Conservation (phyloP, 202 grass and related monocot genomes). For the Zizania palustris region DNA sequence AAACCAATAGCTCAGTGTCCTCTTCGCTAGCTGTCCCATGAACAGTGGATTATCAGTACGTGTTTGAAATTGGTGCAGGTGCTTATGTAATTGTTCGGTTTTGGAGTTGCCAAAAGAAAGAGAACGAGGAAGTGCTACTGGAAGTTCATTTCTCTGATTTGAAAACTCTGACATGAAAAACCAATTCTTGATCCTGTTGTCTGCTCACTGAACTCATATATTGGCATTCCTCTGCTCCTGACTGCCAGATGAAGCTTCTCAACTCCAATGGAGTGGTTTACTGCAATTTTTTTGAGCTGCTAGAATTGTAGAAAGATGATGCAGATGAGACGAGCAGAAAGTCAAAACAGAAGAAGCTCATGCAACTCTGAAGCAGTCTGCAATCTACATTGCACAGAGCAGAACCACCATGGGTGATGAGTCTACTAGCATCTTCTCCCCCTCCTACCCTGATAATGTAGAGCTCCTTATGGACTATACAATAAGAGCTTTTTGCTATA, state of each 20-base stretch:
- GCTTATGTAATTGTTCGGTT: slow-evolving; percentile 42
- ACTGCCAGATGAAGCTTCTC: not conserved
- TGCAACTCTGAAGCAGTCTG: slow-evolving; percentile 28
- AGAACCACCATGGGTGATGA: slow-evolving; percentile 9
- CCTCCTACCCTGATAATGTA: slow-evolving; percentile 25
- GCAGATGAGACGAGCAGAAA: slow-evolving; percentile 17
- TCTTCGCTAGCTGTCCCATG: not conserved
- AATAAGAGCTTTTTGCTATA: too few species aligned
- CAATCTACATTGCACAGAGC: slow-evolving; percentile 35
- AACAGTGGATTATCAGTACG: slow-evolving; percentile 17
- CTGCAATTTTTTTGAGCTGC: not conserved
- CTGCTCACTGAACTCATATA: not conserved
- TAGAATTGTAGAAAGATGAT: slow-evolving; percentile 3
- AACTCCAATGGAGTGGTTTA: not conserved
- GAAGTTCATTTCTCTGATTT: slow-evolving; percentile 27
- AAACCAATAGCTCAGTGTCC: slow-evolving; percentile 15
- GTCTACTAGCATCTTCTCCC: slow-evolving; percentile 14
- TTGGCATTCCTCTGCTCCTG: not conserved
- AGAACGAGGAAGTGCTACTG: not conserved
- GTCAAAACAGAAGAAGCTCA: not conserved
- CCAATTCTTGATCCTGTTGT: not conserved
- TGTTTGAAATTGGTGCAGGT: not conserved
- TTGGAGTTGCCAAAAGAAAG: not conserved
- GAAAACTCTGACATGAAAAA: slow-evolving; percentile 34
- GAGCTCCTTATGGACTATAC: not conserved